Base-by-base conservation (phyloP, 345 rosid species). In the Citrus mangshanensis region DNA sequence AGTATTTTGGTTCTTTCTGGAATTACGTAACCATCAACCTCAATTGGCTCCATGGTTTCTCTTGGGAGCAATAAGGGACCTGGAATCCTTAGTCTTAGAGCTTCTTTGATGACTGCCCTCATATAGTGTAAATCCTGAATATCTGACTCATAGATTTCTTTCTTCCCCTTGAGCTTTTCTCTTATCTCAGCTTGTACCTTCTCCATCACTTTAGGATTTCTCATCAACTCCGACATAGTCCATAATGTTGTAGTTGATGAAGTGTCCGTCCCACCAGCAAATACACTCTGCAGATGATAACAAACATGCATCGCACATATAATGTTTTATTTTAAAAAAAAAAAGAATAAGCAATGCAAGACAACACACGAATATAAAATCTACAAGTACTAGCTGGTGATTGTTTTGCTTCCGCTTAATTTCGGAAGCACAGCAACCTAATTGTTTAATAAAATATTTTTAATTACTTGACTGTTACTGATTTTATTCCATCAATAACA, bases 21-120 rank as follows among this genome's bases (percentile, higher is more conserved):
- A 34, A 66, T 66, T 66, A 66, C 70, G 22, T 66, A 66, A 38
- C 70, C 70, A 21, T 66, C 70, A 35, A 66, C 70, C 40, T 66
- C 46, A 9, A 66, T 35, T 19, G 70, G 70, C 40, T 66, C 70
- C 70, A 66, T 35, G 70, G 70, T 35, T 66, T 66, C 70, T 22
- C 70, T 66, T 66, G 70, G 70, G 27, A 66, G 70, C 38, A 66
- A 66, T 40, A 66, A 35, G 4, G 70, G 70, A 35, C 70, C 49
- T 18, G 70, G 70, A 35, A 66, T 66, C 38, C 70, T 21, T 35
- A 66, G 16, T 35, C 70, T 21, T 35, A 66, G 70, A 66, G 70
- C 16, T 66, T 66, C 70, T 66, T 66, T 66, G 14, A 66, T 66
- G 40, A 19, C 42, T 34, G 69, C 69, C 37, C 24, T 65, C 69